Base-by-base conservation (phyloP, 164 flowering plant species). In the Kalanchoe fedtschenkoi region DNA sequence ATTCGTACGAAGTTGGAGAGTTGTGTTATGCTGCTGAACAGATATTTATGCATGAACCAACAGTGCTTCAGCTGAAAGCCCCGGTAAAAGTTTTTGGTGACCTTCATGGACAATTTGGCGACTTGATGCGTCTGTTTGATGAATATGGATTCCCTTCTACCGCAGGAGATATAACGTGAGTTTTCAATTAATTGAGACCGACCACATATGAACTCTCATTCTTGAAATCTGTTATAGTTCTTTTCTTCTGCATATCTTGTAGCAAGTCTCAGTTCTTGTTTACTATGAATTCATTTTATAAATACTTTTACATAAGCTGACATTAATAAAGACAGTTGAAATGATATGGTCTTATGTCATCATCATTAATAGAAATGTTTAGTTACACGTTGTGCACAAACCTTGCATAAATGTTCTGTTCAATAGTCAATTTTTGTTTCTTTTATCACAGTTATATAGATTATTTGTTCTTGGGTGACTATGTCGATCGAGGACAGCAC, bases 21-120 rank as follows among this genome's bases (percentile, higher is more conserved):
- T 96, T 95, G 58, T 95, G 99, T 67, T 83, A 87, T 78, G 95
- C 96, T 68, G 97, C 97, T 67, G 99, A 95, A 69, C 99, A 91
- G 78, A 83, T 95, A 56, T 95, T 95, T 74, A 83, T 89, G 91
- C 88, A 86, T 19, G 99, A 95, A 70, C 91, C 87, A 0, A 84
- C 96, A 28, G 99, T 95, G 74, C 87, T 95, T 68, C 97, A 91
- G 75, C 69, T 95, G 74, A 91, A 83, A 81, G 99, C 97, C 70
- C 99, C 99, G 7, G 68, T 91, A 60, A 95, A 95, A 79, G 84
- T 95, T 51, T 95, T 95, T 72, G 99, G 99, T 64, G 99, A 95
- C 81, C 97, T 95, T 62, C 99, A 95, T 71, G 99, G 99, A 24
- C 99, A 95, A 66, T 95, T 95, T 82, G 99, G 99, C 73, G 99